phyloP scores from a whole-genome alignment of 1,284 basidiomycete genomes.

The Porogramme epimiltina region DNA sequence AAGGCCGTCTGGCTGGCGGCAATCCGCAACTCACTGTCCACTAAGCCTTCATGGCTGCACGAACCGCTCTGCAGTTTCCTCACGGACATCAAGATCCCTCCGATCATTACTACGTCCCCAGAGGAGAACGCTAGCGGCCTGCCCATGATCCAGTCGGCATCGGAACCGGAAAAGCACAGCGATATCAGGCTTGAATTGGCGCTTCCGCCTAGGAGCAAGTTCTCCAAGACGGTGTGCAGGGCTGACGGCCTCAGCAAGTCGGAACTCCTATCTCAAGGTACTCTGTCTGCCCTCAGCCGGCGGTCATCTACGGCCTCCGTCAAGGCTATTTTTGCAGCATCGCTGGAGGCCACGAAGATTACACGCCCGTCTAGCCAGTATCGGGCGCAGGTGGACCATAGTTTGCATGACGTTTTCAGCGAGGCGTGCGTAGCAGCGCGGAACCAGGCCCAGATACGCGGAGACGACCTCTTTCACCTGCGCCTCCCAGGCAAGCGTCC shows the following conservation, averaged over 20 bases:
- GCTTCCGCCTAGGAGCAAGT: slow-evolving; percentile 10
- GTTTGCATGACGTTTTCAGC: slow-evolving; percentile 70
- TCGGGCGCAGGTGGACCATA: slow-evolving; percentile 68
- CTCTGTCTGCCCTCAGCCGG: slow-evolving; percentile 41
- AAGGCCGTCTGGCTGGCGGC: slow-evolving; percentile 82
- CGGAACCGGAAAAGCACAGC: slow-evolving; percentile 46
- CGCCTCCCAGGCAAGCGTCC: slow-evolving; percentile 28
- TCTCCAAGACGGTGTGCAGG: slow-evolving; percentile 24
- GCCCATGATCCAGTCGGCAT: slow-evolving; percentile 63
- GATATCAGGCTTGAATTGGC: not conserved
- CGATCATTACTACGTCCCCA: slow-evolving; percentile 5
- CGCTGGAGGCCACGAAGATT: slow-evolving; percentile 51
- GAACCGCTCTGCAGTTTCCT: slow-evolving; percentile 65
- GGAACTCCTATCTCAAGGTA: slow-evolving; percentile 17
- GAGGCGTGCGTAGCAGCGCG: slow-evolving; percentile 61
- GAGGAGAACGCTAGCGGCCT: slow-evolving; percentile 30
- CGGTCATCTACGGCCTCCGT: slow-evolving; percentile 61
- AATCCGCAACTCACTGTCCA: slow-evolving; percentile 50
- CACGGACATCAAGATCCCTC: slow-evolving; percentile 28
- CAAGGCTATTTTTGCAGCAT: slow-evolving; percentile 53
- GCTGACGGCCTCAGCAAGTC: slow-evolving; percentile 26
- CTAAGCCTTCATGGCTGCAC: slow-evolving; percentile 48
- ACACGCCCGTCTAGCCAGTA: slow-evolving; percentile 69
- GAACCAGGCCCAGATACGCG: slow-evolving; percentile 58
- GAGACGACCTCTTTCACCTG: slow-evolving; percentile 63